Percentiles rank a stretch among this genome's conserved stretches.
Conservation (phyloP, 371 early-diverging fungal species). For the Zancudomyces culisetae region DNA sequence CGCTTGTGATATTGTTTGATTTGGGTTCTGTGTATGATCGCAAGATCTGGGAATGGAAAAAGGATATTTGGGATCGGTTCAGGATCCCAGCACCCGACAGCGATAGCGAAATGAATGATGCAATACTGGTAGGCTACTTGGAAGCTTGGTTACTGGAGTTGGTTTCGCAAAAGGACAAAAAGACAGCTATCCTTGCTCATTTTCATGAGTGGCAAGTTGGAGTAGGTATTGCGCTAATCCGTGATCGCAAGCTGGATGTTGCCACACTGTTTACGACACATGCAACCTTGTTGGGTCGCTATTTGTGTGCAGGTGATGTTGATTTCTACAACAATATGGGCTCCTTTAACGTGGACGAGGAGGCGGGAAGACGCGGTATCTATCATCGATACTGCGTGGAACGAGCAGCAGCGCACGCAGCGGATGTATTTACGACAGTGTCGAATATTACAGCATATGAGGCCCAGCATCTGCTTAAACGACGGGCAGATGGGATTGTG, state of each 20-base stretch:
- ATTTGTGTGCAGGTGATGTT: constrained; percentile 87
- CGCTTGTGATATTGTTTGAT: constrained; percentile 81
- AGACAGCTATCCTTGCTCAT: constrained; percentile 73
- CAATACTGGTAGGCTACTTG: constrained; percentile 83
- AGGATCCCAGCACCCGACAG: constrained; percentile 79
- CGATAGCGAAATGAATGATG: constrained; percentile 81
- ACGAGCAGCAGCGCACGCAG: constrained; percentile 86
- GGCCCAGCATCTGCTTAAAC: constrained; percentile 76
- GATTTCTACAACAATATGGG: constrained; percentile 90
- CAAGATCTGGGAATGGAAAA: constrained; percentile 81
- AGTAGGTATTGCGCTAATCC: constrained; percentile 69
- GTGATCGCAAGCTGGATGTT: constrained; percentile 67
- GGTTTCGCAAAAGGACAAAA: constrained; percentile 32
- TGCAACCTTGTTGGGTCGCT: constrained; percentile 90
- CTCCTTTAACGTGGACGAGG: constrained; percentile 82
- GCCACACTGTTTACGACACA: constrained; percentile 93
- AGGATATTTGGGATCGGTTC: constrained; percentile 76
- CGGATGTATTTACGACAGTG: constrained; percentile 91
- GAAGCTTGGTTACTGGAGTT: constrained; percentile 66
- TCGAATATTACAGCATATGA: constrained; percentile 92
- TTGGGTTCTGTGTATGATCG: constrained; percentile 34
- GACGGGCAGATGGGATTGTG: constrained; percentile 84
- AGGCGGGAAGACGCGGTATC: constrained; percentile 90
- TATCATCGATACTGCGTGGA: constrained; percentile 94
- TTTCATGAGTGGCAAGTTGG: constrained; percentile 96